Evolutionary conservation across 805 yeast species (phyloP).

Genomic region (Metschnikowia baotianmanensis): DNA sequence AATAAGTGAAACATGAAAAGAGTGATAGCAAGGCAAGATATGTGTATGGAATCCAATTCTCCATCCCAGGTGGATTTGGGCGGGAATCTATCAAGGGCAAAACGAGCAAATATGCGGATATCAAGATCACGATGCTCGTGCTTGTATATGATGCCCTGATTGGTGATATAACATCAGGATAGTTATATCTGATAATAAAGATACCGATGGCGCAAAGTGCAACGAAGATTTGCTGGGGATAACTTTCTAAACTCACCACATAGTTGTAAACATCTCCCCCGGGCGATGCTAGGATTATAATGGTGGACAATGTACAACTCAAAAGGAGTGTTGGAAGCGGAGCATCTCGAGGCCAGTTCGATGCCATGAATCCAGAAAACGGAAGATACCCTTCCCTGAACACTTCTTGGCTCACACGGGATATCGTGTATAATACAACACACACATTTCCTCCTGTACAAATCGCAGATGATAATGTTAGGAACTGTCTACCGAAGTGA

Average conservation of each 20-base stretch:
- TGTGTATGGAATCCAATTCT: slow-evolving; percentile 49
- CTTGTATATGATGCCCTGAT: slow-evolving; percentile 52
- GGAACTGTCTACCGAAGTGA: slow-evolving; percentile 49
- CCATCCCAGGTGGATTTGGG: slow-evolving; percentile 42
- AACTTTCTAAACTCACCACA: slow-evolving; percentile 51
- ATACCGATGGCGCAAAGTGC: slow-evolving; percentile 56
- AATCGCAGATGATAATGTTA: slow-evolving; percentile 57
- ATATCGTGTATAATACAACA: slow-evolving; percentile 57
- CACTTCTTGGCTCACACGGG: slow-evolving; percentile 63
- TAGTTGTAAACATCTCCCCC: slow-evolving; percentile 51
- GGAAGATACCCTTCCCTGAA: slow-evolving; percentile 65
- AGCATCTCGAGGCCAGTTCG: slow-evolving; percentile 54
- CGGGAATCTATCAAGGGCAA: slow-evolving; percentile 45
- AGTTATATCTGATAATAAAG: slow-evolving; percentile 49
- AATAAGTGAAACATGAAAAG: slow-evolving; percentile 45
- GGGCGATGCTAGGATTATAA: slow-evolving; percentile 41
- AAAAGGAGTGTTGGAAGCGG: slow-evolving; percentile 52
- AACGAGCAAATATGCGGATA: slow-evolving; percentile 47
- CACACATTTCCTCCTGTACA: slow-evolving; percentile 62
- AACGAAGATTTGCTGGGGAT: slow-evolving; percentile 49
- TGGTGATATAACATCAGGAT: slow-evolving; percentile 48
- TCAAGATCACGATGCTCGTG: slow-evolving; percentile 42
- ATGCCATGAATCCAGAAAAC: slow-evolving; percentile 48
- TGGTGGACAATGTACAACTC: slow-evolving; percentile 41
- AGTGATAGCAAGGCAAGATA: slow-evolving; percentile 44